Evolutionary conservation across 345 rosid genomes (phyloP), one percentile per base, ranked within the genome.

Genomic region (Eucalyptus erythrocorys): DNA sequence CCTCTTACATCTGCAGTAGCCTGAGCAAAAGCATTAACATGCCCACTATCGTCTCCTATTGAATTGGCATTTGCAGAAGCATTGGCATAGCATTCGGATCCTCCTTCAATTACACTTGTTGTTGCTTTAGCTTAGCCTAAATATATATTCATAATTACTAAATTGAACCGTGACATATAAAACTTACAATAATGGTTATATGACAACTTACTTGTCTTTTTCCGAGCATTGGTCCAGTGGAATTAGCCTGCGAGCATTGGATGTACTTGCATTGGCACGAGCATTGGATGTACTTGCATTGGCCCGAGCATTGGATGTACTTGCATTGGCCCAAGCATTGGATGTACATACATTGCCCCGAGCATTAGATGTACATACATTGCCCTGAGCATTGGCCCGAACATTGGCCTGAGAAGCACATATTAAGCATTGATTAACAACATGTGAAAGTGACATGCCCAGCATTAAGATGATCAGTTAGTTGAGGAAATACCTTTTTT

Each of bases 151-250:
- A n/a, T n/a, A n/a, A 64, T 64, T 15, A 64, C 32, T 61, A 30
- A 61, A 6, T 13, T 61, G 7, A 61, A 61, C 17, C 2, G 13
- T 27, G 8, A 61, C 32, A 13, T 30, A 12, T 30, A 27, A 61
- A 61, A 61, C 34, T 13, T 13, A 61, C 68, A 30, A 30, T 61
- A 27, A 61, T 30, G 1, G 7, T 61, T 61, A 11, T 0, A 61
- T 15, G 13, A 13, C 8, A 61, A 61, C 34, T 59, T 59, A 57
- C 64, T 59, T 59, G 68, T 30, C 34, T 61, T 13, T 61, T 61
- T 61, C 4, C 8, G 1, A 15, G 34, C 8, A 8, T 61, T 30
- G 34, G 4, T 30, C 1, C 12, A 13, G 1, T 14, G 8, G 19
- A 61, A 30, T 30, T 61, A 32, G 16, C 34, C 4, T 19, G 10